Evolutionary conservation across 805 yeast species (phyloP), one percentile per base, ranked within the genome.

Genomic region (Wickerhamomyces hampshirensis): DNA sequence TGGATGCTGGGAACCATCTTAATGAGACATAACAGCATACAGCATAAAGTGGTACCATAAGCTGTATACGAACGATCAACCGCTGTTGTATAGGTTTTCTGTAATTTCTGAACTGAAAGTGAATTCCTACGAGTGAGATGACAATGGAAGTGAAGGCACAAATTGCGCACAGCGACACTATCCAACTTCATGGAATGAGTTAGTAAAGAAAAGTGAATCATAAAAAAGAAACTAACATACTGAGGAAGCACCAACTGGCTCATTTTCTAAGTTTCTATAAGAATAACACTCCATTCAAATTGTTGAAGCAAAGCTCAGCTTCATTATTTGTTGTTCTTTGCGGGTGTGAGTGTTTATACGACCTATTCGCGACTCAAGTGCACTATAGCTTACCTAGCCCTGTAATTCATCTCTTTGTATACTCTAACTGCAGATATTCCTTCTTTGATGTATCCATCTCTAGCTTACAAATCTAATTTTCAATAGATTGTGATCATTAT

Each of bases 11-110:
- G n/a, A 67, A 75, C 56, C 67, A 62, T 13, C 65, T 62, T 15
- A 80, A 66, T 48, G 77, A 70, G 4, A 73, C 48, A 51, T 74
- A 83, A 53, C 95, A 83, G 9, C 87, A 69, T 0, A 80, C 42
- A 5, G 94, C 80, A 60, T 82, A 89, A 16, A 89, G 53, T 0
- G 97, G 97, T 1, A 89, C 82, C 46, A 91, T 75, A 30, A 87
- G 44, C 44, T 81, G 82, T 26, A 93, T 91, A 19, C 98, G 68
- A 4, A 89, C 79, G 51, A 85, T 78, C 23, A 87, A 65, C 33
- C 98, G 66, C 57, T 93, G 98, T 48, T 86, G 93, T 50, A 75
- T 70, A 0, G 98, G 98, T 49, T 84, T 86, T 31, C 98, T 63
- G 60, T 93, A 93, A 61, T 89, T 88, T 29, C 56, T 54, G 15